Base-by-base conservation (phyloP, 2,329 filamentous ascomycete genomes). In the Trichophyton mentagrophytes region DNA sequence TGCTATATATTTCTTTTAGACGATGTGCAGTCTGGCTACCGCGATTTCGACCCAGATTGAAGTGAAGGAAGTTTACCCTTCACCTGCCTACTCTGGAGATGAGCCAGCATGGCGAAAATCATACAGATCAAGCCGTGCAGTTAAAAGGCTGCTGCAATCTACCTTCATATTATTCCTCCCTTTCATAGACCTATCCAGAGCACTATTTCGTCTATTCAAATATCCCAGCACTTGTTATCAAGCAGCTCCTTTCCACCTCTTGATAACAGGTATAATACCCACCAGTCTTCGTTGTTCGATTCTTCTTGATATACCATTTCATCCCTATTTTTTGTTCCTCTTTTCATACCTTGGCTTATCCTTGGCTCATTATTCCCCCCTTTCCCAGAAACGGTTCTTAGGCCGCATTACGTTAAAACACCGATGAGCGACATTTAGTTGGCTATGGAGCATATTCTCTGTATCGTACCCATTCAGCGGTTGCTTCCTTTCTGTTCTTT, bases 301-400 rank as follows among this genome's bases (percentile, higher is more conserved):
- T 55, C n/a, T 55, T 53, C 49, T 55, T 55, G 49, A 36, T 55
- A 55, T 55, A 55, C 49, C 27, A 55, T 36, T 36, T 55, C 9
- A 25, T 27, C 6, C 30, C n/a, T 9, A 30, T n/a, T 13, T 53
- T 55, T 55, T 36, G 11, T 1, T 36, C 15, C 49, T 15, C 8
- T 55, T 55, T 17, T n/a, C n/a, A 1, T 2, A 11, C 27, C 51
- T 33, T 55, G 27, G 46, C 46, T 51, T 25, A 51, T 11, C 20
- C 30, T 51, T 51, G 46, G 46, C 22, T 51, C 20, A 25, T 22
- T 27, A 15, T 51, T 51, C 20, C 46, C 20, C 20, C 8, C 22
- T 30, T 22, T 2, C 22, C 20, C 22, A 25, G 5, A 9, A 27
- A 25, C 11, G 20, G 22, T 51, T 51, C 8, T 51, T 27, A 20